phyloP scores from a whole-genome alignment of 257 asterid genomes.

The Avicennia marina region DNA sequence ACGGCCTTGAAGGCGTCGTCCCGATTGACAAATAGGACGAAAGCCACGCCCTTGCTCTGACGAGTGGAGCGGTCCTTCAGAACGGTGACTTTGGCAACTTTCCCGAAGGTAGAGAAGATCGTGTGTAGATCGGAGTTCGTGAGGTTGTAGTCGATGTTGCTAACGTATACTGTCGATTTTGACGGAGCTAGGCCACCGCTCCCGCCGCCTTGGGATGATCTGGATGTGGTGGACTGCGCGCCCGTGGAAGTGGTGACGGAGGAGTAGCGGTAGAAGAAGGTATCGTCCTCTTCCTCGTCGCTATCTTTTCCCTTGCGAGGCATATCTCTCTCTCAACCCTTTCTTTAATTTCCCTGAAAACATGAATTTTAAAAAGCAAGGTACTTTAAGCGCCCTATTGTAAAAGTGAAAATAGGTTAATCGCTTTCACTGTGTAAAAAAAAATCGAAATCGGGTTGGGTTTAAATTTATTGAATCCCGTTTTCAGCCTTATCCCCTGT shows the following conservation, averaged over 20 bases:
- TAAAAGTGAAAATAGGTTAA: too few species aligned
- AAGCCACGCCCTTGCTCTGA: constrained; percentile 87
- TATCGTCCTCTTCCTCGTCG: constrained; percentile 67
- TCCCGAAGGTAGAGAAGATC: constrained; percentile 92
- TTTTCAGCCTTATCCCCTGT: too few species aligned
- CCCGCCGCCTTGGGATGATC: constrained; percentile 44
- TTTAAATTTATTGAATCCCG: too few species aligned
- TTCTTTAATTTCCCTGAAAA: background rate
- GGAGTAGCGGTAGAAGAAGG: constrained; percentile 71
- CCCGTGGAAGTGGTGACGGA: constrained; percentile 39
- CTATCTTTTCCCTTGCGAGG: constrained; percentile 34
- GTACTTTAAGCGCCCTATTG: too few species aligned
- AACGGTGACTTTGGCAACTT: constrained; percentile 89
- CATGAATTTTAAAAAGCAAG: too few species aligned
- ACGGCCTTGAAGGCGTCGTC: constrained; percentile 79
- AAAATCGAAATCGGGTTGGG: too few species aligned
- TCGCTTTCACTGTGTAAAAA: too few species aligned
- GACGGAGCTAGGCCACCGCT: constrained; percentile 91
- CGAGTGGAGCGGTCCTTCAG: constrained; percentile 83
- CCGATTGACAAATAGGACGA: constrained; percentile 68
- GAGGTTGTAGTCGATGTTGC: constrained; percentile 82
- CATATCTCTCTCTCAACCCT: constrained; percentile 30
- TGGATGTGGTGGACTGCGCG: constrained; percentile 29
- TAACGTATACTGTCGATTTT: constrained; percentile 82
- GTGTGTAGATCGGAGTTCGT: constrained; percentile 92